phyloP scores from a whole-genome alignment of 2,329 filamentous ascomycete species.

The Phyllosticta citriasiana region DNA sequence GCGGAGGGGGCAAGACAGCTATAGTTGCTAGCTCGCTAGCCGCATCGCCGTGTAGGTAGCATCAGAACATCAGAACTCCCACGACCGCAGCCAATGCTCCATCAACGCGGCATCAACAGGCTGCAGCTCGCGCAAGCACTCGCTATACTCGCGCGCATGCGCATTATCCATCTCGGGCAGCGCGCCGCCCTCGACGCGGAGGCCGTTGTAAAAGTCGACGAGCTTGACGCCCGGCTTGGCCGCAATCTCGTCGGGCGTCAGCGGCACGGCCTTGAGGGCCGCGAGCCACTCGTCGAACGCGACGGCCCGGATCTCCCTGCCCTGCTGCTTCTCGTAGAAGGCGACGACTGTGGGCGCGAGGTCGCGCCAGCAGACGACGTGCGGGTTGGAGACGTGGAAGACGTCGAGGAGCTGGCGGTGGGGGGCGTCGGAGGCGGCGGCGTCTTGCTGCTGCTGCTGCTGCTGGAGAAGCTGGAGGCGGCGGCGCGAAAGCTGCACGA shows the following conservation, averaged over 20 bases:
- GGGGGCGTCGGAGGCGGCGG: neutral
- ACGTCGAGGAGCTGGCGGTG: neutral
- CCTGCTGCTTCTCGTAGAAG: neutral
- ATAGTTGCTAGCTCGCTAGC: too few species aligned
- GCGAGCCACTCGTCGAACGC: conserved; percentile 8
- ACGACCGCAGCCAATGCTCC: conserved; percentile 7
- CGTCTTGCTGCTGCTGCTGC: neutral
- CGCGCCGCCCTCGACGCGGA: conserved; percentile 1
- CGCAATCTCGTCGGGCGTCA: conserved; percentile 9
- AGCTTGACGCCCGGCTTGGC: conserved; percentile 12
- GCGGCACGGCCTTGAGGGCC: conserved; percentile 5
- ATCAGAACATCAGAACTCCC: conserved; percentile 1
- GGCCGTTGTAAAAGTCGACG: conserved; percentile 12
- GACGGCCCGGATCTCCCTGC: neutral
- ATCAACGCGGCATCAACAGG: conserved; percentile 7
- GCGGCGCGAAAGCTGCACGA: neutral
- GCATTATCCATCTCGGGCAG: conserved; percentile 1
- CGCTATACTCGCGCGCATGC: neutral
- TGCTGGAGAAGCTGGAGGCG: neutral
- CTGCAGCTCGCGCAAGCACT: neutral
- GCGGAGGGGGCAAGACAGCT: too few species aligned
- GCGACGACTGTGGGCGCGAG: conserved; percentile 4
- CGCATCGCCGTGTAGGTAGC: too few species aligned
- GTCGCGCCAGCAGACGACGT: conserved; percentile 5
- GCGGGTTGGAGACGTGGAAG: conserved; percentile 11